Conservation (phyloP, 345 rosid genomes). For the Populus tremula region DNA sequence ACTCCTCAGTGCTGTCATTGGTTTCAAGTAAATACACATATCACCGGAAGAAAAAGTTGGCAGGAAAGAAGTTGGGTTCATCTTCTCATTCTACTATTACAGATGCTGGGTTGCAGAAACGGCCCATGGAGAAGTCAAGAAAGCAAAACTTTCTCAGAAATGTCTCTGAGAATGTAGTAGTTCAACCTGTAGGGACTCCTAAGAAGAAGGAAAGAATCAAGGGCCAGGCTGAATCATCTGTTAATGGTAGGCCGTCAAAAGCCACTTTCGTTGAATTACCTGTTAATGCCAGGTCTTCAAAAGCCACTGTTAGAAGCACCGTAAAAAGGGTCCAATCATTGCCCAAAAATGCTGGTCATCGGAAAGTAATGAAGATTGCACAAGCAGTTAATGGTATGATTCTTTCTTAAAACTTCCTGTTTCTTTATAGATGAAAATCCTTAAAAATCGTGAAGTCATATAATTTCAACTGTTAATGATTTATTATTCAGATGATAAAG, state of each 20-base stretch:
- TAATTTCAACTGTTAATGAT: conserved; percentile 8
- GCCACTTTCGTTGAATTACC: conserved; percentile 23
- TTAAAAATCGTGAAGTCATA: conserved; percentile 5
- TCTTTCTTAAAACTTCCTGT: conserved; percentile 12
- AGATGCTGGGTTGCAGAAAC: conserved; percentile 23
- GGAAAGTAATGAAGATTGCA: conserved; percentile 31
- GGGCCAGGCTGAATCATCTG: conserved; percentile 35
- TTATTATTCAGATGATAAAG: conserved; percentile 35
- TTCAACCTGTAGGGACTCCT: conserved; percentile 25
- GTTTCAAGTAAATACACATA: conserved; percentile 47
- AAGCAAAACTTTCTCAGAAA: conserved; percentile 27
- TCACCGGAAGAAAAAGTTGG: conserved; percentile 48
- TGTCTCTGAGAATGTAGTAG: conserved; percentile 18
- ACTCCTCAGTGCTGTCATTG: conserved; percentile 21
- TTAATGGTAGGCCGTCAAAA: conserved; percentile 12
- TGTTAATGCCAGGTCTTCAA: conserved; percentile 26
- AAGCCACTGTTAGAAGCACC: conserved; percentile 28
- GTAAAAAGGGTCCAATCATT: conserved; percentile 24
- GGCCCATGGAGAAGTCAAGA: conserved; percentile 35
- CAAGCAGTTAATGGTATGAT: conserved; percentile 37
- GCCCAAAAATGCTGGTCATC: conserved; percentile 32
- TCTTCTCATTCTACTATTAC: conserved; percentile 28
- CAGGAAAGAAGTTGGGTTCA: conserved; percentile 38
- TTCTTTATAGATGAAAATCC: not conserved
- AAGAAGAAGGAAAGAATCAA: conserved; percentile 35